phyloP scores from a whole-genome alignment of 139 green algal species.

The Medakamo hakoo region DNA sequence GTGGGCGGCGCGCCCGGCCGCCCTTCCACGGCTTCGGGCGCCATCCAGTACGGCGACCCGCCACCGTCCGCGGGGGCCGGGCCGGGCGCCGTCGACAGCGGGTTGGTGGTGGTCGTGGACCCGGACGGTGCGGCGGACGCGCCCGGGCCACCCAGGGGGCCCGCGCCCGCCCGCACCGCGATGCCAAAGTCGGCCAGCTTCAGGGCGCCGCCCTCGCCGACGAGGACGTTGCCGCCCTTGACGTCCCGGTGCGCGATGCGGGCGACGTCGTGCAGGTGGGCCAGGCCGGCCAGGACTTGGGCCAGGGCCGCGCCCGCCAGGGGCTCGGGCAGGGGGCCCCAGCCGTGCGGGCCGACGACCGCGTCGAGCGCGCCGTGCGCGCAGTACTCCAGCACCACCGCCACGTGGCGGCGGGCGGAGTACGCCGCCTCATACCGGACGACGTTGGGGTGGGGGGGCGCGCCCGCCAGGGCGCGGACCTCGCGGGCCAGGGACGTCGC shows the following conservation, averaged over 20 bases:
- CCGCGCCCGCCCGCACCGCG: constrained; percentile 63
- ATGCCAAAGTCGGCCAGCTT: constrained; percentile 98
- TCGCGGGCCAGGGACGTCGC: neutral
- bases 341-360: neutral
- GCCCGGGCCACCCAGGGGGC: neutral
- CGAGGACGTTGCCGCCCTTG: constrained; percentile 92
- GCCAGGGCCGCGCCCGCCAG: neutral
- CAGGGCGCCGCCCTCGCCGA: constrained; percentile 79
- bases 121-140: neutral
- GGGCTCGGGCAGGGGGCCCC: neutral
- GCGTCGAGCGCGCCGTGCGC: neutral
- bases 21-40: constrained; percentile 57
- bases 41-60: constrained; percentile 94
- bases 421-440: neutral
- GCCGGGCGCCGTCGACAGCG: neutral
- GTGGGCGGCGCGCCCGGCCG: constrained; percentile 39
- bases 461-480: neutral
- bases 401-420: neutral
- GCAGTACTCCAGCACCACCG: neutral
- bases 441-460: neutral
- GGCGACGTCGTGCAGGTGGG: constrained; percentile 67
- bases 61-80: constrained; percentile 23
- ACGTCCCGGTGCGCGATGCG: constrained; percentile 91
- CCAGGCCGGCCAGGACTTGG: constrained; percentile 49
- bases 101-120: neutral